These are phyloP conservation scores for Fraxinus xanthoxyloides DNA, from an alignment of 305 asterid species.

Conservation along the genomic window DNA sequence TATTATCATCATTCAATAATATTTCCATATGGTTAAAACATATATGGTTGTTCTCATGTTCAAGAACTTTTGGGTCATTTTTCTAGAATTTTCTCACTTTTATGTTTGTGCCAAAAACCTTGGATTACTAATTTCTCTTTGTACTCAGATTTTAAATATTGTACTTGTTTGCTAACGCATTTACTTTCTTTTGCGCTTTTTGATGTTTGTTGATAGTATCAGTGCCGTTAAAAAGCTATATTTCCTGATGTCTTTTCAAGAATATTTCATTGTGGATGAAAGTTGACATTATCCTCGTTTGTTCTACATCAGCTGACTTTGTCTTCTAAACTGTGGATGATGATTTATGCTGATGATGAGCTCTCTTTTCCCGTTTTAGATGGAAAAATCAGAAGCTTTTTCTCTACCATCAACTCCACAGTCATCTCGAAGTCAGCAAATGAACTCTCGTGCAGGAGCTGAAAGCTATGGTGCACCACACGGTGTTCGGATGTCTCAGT, in stretches of 20 bases:
- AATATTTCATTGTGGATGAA: neutral
- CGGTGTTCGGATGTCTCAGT: slow-evolving; percentile 49
- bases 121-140: neutral
- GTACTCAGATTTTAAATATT: slow-evolving; percentile 1
- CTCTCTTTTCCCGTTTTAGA: slow-evolving; percentile 39
- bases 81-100: neutral
- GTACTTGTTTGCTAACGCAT: neutral
- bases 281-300: neutral
- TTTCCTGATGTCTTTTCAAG: neutral
- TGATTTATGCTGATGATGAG: slow-evolving; percentile 12
- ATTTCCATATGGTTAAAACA: neutral
- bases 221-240: neutral
- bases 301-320: neutral
- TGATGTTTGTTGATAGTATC: slow-evolving; percentile 10
- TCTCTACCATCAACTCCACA: slow-evolving; percentile 51
- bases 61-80: neutral
- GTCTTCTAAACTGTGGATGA: slow-evolving; percentile 6
- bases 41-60: neutral
- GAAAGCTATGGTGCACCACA: slow-evolving; percentile 49
- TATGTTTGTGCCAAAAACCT: slow-evolving; percentile 2
- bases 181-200: slow-evolving; percentile 1
- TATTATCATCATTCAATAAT: neutral
- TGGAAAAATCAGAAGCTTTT: slow-evolving; percentile 71
- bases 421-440: slow-evolving; percentile 48
- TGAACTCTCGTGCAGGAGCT: slow-evolving; percentile 42